Evolutionary conservation across 2,329 filamentous ascomycete species (phyloP), one percentile per base, ranked within the genome.

Genomic region (Cryphonectria nitschkei): DNA sequence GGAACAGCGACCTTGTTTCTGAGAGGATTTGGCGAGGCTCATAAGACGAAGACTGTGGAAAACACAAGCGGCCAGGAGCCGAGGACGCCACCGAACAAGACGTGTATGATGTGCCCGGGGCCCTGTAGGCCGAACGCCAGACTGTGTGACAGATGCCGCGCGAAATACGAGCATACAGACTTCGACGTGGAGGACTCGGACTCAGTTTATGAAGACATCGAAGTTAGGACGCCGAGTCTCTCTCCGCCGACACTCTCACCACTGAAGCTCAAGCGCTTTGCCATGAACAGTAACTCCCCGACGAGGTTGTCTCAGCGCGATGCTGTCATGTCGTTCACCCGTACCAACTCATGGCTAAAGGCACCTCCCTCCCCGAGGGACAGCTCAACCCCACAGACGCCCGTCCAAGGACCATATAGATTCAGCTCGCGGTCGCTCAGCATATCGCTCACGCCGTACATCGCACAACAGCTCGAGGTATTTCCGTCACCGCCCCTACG

Each of bases 381-480:
- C 3, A 32, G 32, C 50, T 67, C 65, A 22, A 32, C 29, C n/a
- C 41, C 43, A 14, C 56, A n/a, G 34, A 71, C 46, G 29, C 37
- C 71, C 14, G 32, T 46, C 4, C 32, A 37, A 9, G 19, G 16
- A 46, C 37, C n/a, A n/a, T 29, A 34, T 26, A 19, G 43, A 5
- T 22, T 43, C 26, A 56, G 26, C 43, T 52, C 64, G 43, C 64
- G 69, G 13, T 71, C 71, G 22, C 50, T 58, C 37, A 71, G 66
- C 11, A 58, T 60, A 58, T 71, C 66, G 37, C 69, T 66, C 26
- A 66, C 71, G 9, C 29, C 65, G 7, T 66, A 69, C 32, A 32
- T 71, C 19, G 69, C 71, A 22, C 52, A 64, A n/a, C 66, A 69
- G 50, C 67, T 71, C n/a, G 67, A 69, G 56, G 43, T 73, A 11